These are phyloP conservation scores for Papiliotrema terrestris DNA, from an alignment of 1,284 basidiomycete genomes.

Conservation along the genomic window DNA sequence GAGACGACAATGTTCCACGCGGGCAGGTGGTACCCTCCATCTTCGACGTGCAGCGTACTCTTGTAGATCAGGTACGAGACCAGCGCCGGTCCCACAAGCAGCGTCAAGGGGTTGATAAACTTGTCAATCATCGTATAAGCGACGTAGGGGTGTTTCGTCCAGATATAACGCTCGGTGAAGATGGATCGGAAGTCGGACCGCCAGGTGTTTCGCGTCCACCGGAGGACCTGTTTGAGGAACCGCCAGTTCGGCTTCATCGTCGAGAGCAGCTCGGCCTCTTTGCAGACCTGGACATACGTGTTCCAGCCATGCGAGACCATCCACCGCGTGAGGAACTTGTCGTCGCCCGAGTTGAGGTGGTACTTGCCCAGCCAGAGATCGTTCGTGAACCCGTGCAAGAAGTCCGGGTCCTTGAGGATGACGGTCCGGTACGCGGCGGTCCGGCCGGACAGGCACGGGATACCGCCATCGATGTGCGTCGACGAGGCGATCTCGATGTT, in stretches of 20 bases:
- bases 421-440: constrained; percentile 89
- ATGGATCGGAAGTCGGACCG: constrained; percentile 78
- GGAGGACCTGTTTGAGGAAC: constrained; percentile 84
- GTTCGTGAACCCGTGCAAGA: constrained; percentile 85
- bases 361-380: constrained; percentile 90
- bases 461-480: constrained; percentile 86
- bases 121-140: constrained; percentile 93
- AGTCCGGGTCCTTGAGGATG: constrained; percentile 89
- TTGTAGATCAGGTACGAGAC: constrained; percentile 73
- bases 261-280: constrained; percentile 80
- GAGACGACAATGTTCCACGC: constrained; percentile 76
- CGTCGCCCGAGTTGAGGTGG: constrained; percentile 86
- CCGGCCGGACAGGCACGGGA: constrained; percentile 84
- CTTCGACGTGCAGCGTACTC: constrained; percentile 62
- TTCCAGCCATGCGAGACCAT: constrained; percentile 92
- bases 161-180: constrained; percentile 81
- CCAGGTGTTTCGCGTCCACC: constrained; percentile 94
- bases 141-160: constrained; percentile 84
- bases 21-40: constrained; percentile 81
- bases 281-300: constrained; percentile 86
- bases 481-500: constrained; percentile 86
- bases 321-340: constrained; percentile 94
- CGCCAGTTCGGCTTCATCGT: constrained; percentile 96
- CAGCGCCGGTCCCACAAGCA: constrained; percentile 74
- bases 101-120: constrained; percentile 82